Base-by-base conservation (phyloP, 805 yeast genomes). In the Yarrowia bubula region DNA sequence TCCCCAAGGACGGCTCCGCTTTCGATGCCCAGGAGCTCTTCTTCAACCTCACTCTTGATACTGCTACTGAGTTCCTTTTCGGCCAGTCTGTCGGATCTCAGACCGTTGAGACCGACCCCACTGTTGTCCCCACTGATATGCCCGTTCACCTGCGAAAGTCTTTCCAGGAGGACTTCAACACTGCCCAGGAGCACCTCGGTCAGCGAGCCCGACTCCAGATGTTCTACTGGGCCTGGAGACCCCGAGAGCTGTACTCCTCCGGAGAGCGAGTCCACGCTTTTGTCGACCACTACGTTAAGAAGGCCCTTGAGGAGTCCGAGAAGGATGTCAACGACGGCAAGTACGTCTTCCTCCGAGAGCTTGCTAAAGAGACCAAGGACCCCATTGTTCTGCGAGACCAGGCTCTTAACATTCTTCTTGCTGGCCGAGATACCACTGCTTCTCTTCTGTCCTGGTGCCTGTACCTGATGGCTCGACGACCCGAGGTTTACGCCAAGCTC, bases 351-450 rank as follows among this genome's bases (percentile, higher is more conserved):
- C 77, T 83, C 65, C 75, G 77, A 57, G 85, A 81, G 69, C 76
- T 83, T 67, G 81, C 76, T 57, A 78, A 79, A 71, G 80, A 81
- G 71, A 81, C 84, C 14, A 76, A 79, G 65, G 80, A 83, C 69
- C 81, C 83, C 18, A 72, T 67, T 62, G 76, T 77, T 15, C 78
- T 83, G 66, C 76, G 85, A 60, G 84, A 81, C 70, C 85, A 83
- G 72, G 75, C 81, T 44, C 75, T 83, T 71, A 82, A 81, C 70
- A 79, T 83, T 65, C 75, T 83, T 65, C 71, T 82, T 22, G 86
- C 86, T 15, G 85, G 85, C 35, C 77, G 86, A 69, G 86, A 83
- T 69, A 83, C 86, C 50, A 83, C 86, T 13, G 85, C 86, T 9
- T 79, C 81, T 4, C 73, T 81, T 39, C 76, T 83, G 65, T 77